These are phyloP conservation scores for Hygrocybe coccinea DNA, from an alignment of 768 basidiomycete species.

Conservation along the genomic window DNA sequence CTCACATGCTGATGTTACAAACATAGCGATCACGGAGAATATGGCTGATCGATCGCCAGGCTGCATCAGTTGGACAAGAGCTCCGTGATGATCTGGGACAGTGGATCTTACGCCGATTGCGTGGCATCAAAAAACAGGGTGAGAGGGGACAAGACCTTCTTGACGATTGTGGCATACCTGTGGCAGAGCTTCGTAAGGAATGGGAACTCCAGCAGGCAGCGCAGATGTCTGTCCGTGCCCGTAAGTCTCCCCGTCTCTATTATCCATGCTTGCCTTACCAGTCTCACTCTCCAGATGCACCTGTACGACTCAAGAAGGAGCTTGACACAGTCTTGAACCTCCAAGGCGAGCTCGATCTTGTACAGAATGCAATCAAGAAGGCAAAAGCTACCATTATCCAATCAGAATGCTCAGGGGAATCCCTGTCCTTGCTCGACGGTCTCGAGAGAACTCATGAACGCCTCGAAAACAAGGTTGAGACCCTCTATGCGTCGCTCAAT, in stretches of 20 bases:
- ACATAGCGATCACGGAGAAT: constrained; percentile 23
- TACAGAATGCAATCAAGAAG: constrained; percentile 20
- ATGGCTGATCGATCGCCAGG: constrained; percentile 34
- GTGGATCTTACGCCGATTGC: constrained; percentile 26
- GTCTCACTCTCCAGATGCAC: constrained; percentile 21
- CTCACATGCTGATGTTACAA: background rate
- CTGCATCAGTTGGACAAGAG: constrained; percentile 21
- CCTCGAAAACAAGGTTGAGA: constrained; percentile 24
- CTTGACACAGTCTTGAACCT: constrained; percentile 28
- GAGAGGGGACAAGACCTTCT: constrained; percentile 15
- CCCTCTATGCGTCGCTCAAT: constrained; percentile 34
- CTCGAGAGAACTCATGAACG: too few species aligned
- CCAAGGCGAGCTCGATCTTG: constrained; percentile 23
- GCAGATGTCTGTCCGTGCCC: constrained; percentile 25
- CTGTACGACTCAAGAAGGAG: constrained; percentile 28
- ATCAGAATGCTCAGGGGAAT: constrained; percentile 1
- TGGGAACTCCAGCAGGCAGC: constrained; percentile 31
- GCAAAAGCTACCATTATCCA: constrained; percentile 8
- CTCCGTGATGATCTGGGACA: constrained; percentile 28
- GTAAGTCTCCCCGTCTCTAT: too few species aligned
- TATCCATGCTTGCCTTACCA: background rate
- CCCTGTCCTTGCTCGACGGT: too few species aligned
- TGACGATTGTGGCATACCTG: constrained; percentile 11
- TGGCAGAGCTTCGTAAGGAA: constrained; percentile 22
- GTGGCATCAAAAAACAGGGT: constrained; percentile 14